Base-by-base conservation (phyloP, 352 stramenopile species). In the Pythium rhizo-oryzae region DNA sequence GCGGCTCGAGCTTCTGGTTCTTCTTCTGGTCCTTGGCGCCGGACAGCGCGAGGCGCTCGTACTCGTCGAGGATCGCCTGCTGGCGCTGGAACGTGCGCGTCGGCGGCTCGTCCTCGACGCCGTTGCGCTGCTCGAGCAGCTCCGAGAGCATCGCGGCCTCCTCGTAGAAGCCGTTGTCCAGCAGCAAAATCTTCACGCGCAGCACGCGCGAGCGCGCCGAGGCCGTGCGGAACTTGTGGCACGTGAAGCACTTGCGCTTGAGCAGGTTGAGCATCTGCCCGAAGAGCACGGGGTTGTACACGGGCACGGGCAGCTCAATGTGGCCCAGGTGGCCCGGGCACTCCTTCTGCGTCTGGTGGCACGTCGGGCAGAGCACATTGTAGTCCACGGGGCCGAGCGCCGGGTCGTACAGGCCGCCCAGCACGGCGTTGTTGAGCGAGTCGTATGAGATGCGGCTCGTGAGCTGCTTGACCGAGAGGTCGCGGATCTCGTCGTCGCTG, bases 211-310 rank as follows among this genome's bases (percentile, higher is more conserved):
- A 91, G 62, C 82, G 69, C 28, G 84, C 78, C 52, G 86, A 87
- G 11, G 86, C 75, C 25, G 96, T 71, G 65, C 91, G 87, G 71
- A 99, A 98, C 71, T 98, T 97, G 87, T 99, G 97, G 88, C 98
- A 99, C 59, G 87, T 93, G 59, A 99, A 96, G 90, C 98, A 99
- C 76, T 99, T 99, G 77, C 90, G 87, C 74, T 98, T 96, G 68
- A 99, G 84, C 33, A 99, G 76, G 54, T 93, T 97, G 65, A 99
- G 81, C 77, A 99, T 81, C 41, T 96, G 87, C 1, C 64, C 51
- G 67, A 99, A 99, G 21, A 99, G 85, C 46, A 99, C 84, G 0
- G 98, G 97, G 79, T 99, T 98, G 76, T 99, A 99, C 37, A 99
- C 86, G 8, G 97, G 97, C 37, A 99, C 93, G 61, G 93, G 96